Base-by-base conservation (phyloP, 768 basidiomycete genomes). In the Tylopilus vinaceipallidus region DNA sequence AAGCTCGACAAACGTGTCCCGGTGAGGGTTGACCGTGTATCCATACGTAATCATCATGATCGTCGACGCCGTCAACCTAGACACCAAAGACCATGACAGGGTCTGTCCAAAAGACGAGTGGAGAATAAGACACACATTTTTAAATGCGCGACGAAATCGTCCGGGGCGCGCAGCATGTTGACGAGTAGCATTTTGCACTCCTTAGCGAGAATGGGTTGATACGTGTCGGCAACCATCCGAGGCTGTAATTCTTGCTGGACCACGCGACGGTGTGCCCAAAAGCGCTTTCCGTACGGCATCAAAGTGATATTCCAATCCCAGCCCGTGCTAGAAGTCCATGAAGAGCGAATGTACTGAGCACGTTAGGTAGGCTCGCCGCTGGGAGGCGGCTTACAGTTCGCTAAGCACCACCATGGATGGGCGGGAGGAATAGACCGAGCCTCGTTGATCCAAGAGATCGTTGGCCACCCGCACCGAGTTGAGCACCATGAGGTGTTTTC, bases 381-480 rank as follows among this genome's bases (percentile, higher is more conserved):
- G 17, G 23, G 22, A 26, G 27, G 17, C 11, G 29, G 33, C 43
- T 46, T 30, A 40, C 50, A 44, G 29, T 29, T 51, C 49, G 19
- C 46, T 39, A 17, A 20, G 35, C 16, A 50, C 19, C 16, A 32
- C 2, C n/a, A 41, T 29, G 35, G 26, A 29, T 2, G 50, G 30
- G 29, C 50, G 36, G 35, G 24, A 35, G 35, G 78, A 79, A 58
- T 80, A 81, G 32, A 77, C 75, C 11, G 75, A 65, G 45, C 78
- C 73, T 42, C 75, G 70, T 55, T 71, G 76, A 42, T 80, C 79
- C 26, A 81, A 61, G 22, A 82, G 66, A 51, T 80, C 78, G 34
- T 70, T 70, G 29, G 71, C 72, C 16, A 69, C 73, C 52, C 75
- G 67, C 49, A 72, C 56, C 57, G 70, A 72, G 63, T 75, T 79